Percentiles rank a stretch among this genome's conserved stretches.
Evolutionary conservation across 495 filamentous ascomycete genomes (phyloP).

Genomic region (Neurospora sp.): DNA sequence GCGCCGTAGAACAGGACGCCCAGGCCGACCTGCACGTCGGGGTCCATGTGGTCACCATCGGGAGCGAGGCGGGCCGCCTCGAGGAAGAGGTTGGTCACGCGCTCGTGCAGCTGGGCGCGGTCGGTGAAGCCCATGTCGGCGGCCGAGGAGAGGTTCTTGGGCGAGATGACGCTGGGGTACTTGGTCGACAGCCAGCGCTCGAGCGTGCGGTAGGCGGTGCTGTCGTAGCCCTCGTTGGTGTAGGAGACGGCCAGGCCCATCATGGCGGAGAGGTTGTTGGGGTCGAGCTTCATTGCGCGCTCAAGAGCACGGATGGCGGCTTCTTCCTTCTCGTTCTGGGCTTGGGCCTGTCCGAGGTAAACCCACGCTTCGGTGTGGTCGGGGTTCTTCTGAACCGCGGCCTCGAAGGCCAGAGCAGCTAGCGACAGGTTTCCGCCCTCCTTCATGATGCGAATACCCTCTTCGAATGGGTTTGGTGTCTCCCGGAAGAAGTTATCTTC

Average conservation of each 20-base stretch:
- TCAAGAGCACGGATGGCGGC: slow-evolving; percentile 97
- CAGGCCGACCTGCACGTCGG: slow-evolving; percentile 93
- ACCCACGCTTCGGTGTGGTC: slow-evolving; percentile 89
- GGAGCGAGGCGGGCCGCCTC: slow-evolving; percentile 84
- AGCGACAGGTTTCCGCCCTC: slow-evolving; percentile 89
- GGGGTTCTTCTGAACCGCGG: slow-evolving; percentile 81
- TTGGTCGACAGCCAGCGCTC: slow-evolving; percentile 93
- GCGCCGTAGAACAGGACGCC: slow-evolving; percentile 97
- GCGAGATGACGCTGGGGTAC: slow-evolving; percentile 71
- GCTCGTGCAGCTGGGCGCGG: slow-evolving; percentile 79
- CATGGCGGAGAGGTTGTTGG: slow-evolving; percentile 74
- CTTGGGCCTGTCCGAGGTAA: slow-evolving; percentile 80
- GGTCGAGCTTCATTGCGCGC: slow-evolving; percentile 78
- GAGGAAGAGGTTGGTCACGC: slow-evolving; percentile 84
- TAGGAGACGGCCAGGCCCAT: slow-evolving; percentile 98
- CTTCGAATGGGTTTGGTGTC: slow-evolving; percentile 70
- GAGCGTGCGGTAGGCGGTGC: slow-evolving; percentile 88
- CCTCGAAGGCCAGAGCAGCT: slow-evolving; percentile 93
- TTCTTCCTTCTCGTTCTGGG: slow-evolving; percentile 96
- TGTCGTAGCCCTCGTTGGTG: slow-evolving; percentile 98
- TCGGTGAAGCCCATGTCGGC: slow-evolving; percentile 85
- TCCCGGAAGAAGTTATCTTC: slow-evolving; percentile 79
- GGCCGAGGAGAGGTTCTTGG: slow-evolving; percentile 53
- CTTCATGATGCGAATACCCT: slow-evolving; percentile 83
- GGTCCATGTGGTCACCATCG: slow-evolving; percentile 80